Percentiles rank a stretch among this genome's conserved stretches.
These are phyloP conservation scores for Calocera viscosa DNA, from an alignment of 768 basidiomycete genomes.

Conservation along the genomic window DNA sequence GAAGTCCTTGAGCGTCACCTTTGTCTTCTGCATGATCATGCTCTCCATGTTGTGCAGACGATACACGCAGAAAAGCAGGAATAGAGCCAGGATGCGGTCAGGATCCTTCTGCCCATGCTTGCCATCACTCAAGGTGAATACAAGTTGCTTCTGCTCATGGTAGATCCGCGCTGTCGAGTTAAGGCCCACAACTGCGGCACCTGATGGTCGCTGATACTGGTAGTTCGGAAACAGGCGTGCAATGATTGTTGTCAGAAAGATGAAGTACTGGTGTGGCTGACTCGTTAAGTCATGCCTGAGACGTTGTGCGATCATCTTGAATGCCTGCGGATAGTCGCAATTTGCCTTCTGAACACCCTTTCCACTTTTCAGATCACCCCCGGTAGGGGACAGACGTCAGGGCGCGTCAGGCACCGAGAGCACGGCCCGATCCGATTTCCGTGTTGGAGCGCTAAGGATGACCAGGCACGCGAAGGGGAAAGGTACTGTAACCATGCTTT, in stretches of 20 bases:
- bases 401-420: no score
- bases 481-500: no score
- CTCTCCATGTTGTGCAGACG: background rate
- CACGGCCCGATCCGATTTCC: no score
- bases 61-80: background rate
- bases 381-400: no score
- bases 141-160: background rate
- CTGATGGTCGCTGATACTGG: background rate
- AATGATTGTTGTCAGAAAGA: background rate
- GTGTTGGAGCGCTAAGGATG: no score
- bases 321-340: background rate
- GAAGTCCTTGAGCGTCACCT: background rate
- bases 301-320: background rate
- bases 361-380: background rate
- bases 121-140: background rate
- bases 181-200: background rate
- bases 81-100: background rate
- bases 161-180: background rate
- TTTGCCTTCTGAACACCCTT: background rate
- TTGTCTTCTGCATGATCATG: background rate
- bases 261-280: background rate
- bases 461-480: no score
- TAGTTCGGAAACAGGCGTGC: background rate
- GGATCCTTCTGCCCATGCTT: background rate
- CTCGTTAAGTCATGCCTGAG: background rate